Conservation (phyloP, 768 basidiomycete species). For the Macrolepiota fuliginosa region DNA sequence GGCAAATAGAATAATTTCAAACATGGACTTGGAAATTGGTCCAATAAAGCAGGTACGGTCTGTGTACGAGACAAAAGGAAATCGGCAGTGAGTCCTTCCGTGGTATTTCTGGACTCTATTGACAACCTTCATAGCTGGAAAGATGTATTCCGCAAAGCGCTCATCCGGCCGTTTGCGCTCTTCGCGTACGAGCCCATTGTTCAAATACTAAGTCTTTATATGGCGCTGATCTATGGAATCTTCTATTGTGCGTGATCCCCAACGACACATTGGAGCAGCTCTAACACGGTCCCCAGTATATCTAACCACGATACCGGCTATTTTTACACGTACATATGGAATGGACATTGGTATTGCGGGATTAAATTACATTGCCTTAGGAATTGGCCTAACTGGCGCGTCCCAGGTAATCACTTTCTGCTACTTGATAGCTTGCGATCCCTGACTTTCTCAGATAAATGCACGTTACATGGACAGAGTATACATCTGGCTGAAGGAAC, state of each 20-base stretch:
- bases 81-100: slow-evolving; percentile 38
- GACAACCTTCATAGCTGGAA: slow-evolving; percentile 40
- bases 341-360: slow-evolving; percentile 58
- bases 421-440: too few relatives aligned
- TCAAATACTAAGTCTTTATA: slow-evolving; percentile 66
- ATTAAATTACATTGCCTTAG: slow-evolving; percentile 70
- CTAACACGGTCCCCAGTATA: slow-evolving; percentile 45
- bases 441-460: slow-evolving; percentile 29
- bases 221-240: slow-evolving; percentile 67
- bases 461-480: slow-evolving; percentile 55
- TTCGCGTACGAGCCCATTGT: slow-evolving; percentile 63
- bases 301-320: slow-evolving; percentile 60
- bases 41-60: slow-evolving; percentile 39
- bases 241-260: slow-evolving; percentile 46
- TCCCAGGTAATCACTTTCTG: slow-evolving; percentile 32
- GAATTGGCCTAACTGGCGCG: slow-evolving; percentile 52
- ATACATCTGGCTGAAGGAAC: slow-evolving; percentile 47
- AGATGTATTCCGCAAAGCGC: slow-evolving; percentile 45
- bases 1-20: slow-evolving; percentile 41
- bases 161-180: slow-evolving; percentile 67
- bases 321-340: slow-evolving; percentile 55
- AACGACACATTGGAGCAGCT: neutral
- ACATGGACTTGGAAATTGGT: slow-evolving; percentile 47
- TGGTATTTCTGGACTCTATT: neutral
- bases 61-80: slow-evolving; percentile 38